Base-by-base conservation (phyloP, 768 basidiomycete genomes). In the Mycena olivaceomarginata region DNA sequence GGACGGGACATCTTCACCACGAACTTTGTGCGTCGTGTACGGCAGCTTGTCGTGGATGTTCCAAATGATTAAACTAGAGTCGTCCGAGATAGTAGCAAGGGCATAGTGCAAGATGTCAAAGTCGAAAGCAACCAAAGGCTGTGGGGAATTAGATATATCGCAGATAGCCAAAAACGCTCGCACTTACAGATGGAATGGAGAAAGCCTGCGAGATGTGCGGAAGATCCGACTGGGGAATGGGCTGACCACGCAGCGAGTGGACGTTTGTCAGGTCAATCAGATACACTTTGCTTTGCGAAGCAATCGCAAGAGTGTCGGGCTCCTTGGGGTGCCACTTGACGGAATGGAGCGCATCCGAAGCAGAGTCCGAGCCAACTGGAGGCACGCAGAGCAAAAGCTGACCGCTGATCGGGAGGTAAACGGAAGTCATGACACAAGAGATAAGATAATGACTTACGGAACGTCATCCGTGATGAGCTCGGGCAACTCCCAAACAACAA, bases 251-350 rank as follows among this genome's bases (percentile, higher is more conserved):
- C 76, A 93, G 91, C 56, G 88, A 88, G 75, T 91, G 90, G 20
- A 91, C 89, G 75, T 92, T 94, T 1, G 89, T 86, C 72, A 97
- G 85, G 84, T 97, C 95, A 82, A 97, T 89, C 53, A 96, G 86
- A 85, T 93, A 96, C 80, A 97, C 89, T 80, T 92, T 93, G 72
- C 89, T 92, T 79, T 94, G 93, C 0, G 95, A 95, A 22, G 96
- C 96, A n/a, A 97, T 93, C 5, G 96, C 96, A 59, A 97, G 88
- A 12, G 92, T 93, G 82, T 96, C 94, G 4, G 91, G 89, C 72
- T 96, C 93, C 83, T 94, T 95, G 15, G 96, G 94, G 80, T 97
- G 95, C 96, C 96, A 97, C 83, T 96, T 96, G 74, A 97, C 96
- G 15, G 94, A 92, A 78, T 94, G 94, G 41, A 97, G 88, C 37